Base-by-base conservation (phyloP, 192 early-diverging fungal species). In the Allomyces javanicus region DNA sequence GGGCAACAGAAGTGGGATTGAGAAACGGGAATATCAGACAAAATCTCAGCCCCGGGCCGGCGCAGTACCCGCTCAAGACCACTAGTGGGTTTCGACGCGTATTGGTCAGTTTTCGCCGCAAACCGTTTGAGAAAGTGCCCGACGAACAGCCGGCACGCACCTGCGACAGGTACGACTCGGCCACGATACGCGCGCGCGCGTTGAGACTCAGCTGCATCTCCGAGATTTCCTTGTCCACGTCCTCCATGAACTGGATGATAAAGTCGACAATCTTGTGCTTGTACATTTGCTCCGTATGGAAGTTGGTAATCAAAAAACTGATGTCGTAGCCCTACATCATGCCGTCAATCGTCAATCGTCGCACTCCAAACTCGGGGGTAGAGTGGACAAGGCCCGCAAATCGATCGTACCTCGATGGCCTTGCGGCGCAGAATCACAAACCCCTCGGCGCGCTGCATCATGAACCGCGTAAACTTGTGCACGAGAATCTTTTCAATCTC, bases 181-280 rank as follows among this genome's bases (percentile, higher is more conserved):
- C 88, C 12, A 94, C 92, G 62, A 88, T 89, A 76, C 92, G 86
- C 1, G 89, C 92, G 63, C 93, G 79, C 27, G 90, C 83, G 72
- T 96, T 96, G 65, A 98, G 77, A 72, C 87, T 90, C 70, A 98
- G 80, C 77, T 95, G 94, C 91, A 96, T 96, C 73, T 96, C 93
- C 71, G 89, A 92, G 70, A 98, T 98, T 72, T 98, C 95, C 80
- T 92, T 94, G 77, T 98, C 95, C 22, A 98, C 95, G 68, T 94
- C 95, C 73, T 98, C 95, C 95, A 98, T 98, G 72, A 98, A 98
- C 78, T 95, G 88, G 64, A 98, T 87, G 70, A 96, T 92, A 75
- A 98, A 98, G 77, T 98, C 95, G 12, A 98, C 95, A 70, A 98
- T 77, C 76, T 98, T 98, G 82, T 98, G 93, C 82, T 96, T 96